Conservation (phyloP, 1,139 yeast genomes). For the Suhomyces yuchorum region DNA sequence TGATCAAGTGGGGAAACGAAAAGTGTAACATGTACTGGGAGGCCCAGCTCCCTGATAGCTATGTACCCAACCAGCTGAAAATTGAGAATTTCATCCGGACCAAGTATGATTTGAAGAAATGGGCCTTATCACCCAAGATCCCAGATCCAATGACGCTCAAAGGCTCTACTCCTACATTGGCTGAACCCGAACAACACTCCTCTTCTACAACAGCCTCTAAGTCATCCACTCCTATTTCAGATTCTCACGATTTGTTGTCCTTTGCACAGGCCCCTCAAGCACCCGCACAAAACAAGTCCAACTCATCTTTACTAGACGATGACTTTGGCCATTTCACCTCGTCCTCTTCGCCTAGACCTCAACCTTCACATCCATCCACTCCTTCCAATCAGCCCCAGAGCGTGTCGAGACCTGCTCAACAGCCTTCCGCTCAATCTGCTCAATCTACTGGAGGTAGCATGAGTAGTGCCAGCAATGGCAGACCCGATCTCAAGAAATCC, state of each 20-base stretch:
- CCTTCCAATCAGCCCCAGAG: conserved; percentile 10
- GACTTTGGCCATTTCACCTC: conserved; percentile 45
- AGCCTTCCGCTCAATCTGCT: conserved; percentile 24
- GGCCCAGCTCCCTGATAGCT: conserved; percentile 64
- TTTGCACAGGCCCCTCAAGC: conserved; percentile 1
- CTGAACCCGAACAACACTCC: not conserved
- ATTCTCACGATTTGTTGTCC: conserved; percentile 9
- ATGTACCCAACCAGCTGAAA: conserved; percentile 82
- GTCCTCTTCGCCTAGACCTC: conserved; percentile 22
- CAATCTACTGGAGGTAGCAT: conserved; percentile 42
- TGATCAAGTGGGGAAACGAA: conserved; percentile 86
- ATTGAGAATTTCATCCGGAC: conserved; percentile 88
- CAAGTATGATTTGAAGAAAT: conserved; percentile 85
- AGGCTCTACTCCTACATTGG: conserved; percentile 4
- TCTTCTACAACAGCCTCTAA: not conserved
- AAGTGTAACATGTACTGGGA: conserved; percentile 85
- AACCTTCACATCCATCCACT: not conserved
- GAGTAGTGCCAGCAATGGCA: conserved; percentile 22
- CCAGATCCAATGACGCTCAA: conserved; percentile 60
- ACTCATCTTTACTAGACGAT: conserved; percentile 29
- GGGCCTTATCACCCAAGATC: conserved; percentile 58
- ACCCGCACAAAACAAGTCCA: conserved; percentile 3
- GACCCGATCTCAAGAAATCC: conserved; percentile 81
- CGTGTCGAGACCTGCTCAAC: conserved; percentile 1
- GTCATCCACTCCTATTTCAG: not conserved